These are phyloP conservation scores for Trebouxia gelatinosa DNA, from an alignment of 163 green algal genomes.

Conservation along the genomic window DNA sequence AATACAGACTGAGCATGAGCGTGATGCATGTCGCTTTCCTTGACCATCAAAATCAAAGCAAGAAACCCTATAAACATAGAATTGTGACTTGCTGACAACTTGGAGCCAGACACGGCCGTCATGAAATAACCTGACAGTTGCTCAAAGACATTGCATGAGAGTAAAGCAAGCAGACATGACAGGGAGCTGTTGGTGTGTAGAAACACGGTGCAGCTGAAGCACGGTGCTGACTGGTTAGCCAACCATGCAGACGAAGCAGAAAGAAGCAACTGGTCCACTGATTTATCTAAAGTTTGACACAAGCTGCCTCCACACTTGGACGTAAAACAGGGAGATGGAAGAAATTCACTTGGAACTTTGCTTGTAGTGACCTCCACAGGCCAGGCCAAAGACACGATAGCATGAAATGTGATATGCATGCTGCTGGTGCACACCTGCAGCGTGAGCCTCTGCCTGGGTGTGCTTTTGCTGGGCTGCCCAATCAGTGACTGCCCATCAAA, in stretches of 20 bases:
- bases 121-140: not conserved
- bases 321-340: not conserved
- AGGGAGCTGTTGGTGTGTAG: too few species aligned
- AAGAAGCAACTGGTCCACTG: not conserved
- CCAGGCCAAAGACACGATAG: too few species aligned
- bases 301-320: not conserved
- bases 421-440: too few species aligned
- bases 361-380: not conserved
- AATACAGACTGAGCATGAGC: not conserved
- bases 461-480: constrained; percentile 2
- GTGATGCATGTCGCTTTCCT: too few species aligned
- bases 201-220: too few species aligned
- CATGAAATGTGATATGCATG: not conserved
- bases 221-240: too few species aligned
- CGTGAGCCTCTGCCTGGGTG: constrained; percentile 5
- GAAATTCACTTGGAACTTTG: not conserved
- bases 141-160: not conserved
- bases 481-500: constrained; percentile 23
- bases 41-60: too few species aligned
- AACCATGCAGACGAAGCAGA: too few species aligned
- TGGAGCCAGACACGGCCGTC: not conserved
- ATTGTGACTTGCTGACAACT: not conserved
- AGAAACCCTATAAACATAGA: not conserved
- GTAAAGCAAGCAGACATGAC: not conserved
- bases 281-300: not conserved